A percentile compares a stretch with the other conserved stretches of the same genome.
Evolutionary conservation across 352 stramenopile species (phyloP).

Genomic region (Globisporangium cystogenes): DNA sequence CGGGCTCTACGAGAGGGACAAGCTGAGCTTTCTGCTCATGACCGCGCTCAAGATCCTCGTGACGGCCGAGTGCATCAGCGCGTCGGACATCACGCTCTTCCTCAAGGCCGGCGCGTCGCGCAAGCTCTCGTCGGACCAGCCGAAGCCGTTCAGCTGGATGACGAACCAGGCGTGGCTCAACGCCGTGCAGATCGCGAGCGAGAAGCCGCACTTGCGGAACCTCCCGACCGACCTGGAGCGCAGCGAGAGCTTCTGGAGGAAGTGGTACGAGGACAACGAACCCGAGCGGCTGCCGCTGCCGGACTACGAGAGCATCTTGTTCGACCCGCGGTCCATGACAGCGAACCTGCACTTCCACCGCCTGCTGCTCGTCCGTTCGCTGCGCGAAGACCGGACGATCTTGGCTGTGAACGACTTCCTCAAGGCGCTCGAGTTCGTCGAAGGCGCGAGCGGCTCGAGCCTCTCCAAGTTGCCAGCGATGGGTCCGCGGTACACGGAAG

Average conservation of each 20-base stretch:
- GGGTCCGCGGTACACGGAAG: constrained; percentile 52
- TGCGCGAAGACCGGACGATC: constrained; percentile 75
- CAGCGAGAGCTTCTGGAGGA: constrained; percentile 59
- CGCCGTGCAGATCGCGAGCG: constrained; percentile 53
- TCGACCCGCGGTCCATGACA: constrained; percentile 54
- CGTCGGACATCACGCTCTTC: constrained; percentile 59
- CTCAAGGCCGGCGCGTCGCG: constrained; percentile 64
- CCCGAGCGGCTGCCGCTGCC: constrained; percentile 52
- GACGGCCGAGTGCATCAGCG: constrained; percentile 42
- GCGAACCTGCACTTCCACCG: constrained; percentile 66
- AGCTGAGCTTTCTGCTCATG: constrained; percentile 71
- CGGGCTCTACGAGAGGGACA: constrained; percentile 70
- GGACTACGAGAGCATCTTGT: constrained; percentile 65
- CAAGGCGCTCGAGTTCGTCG: constrained; percentile 51
- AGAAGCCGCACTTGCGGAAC: constrained; percentile 62
- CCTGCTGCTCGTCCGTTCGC: constrained; percentile 54
- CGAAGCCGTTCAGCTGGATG: constrained; percentile 74
- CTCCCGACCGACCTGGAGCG: constrained; percentile 61
- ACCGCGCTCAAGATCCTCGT: constrained; percentile 74
- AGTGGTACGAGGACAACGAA: constrained; percentile 82
- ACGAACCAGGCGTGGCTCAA: constrained; percentile 62
- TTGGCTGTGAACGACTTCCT: constrained; percentile 65
- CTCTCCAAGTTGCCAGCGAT: constrained; percentile 46
- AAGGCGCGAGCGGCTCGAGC: constrained; percentile 25
- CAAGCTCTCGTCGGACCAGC: constrained; percentile 56